Evolutionary conservation across 2,329 filamentous ascomycete genomes (phyloP).

Genomic region (Orbilia brochopaga): DNA sequence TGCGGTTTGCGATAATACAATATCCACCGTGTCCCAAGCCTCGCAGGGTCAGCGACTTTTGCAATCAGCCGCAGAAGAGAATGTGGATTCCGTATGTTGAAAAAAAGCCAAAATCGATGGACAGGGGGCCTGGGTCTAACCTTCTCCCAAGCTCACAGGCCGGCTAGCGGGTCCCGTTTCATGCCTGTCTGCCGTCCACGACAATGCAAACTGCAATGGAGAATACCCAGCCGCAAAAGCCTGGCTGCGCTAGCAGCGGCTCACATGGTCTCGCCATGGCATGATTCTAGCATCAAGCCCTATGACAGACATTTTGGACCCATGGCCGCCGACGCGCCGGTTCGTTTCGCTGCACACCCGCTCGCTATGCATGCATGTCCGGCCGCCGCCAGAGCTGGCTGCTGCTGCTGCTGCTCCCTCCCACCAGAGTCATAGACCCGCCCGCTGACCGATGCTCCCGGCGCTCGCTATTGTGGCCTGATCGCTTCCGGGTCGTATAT

Average conservation of each 20-base stretch:
- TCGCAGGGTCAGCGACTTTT: no score
- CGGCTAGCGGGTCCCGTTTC: background rate
- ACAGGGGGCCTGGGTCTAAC: no score
- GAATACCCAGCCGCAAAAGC: background rate
- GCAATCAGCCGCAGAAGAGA: no score
- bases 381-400: background rate
- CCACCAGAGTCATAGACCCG: background rate
- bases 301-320: slow-evolving; percentile 27
- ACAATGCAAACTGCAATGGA: background rate
- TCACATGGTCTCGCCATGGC: slow-evolving; percentile 46
- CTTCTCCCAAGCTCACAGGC: no score
- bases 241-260: slow-evolving; percentile 1
- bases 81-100: no score
- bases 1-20: no score
- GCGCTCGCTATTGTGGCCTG: slow-evolving; percentile 45
- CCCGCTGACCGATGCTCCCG: slow-evolving; percentile 21
- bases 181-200: background rate
- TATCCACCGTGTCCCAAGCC: no score
- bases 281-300: slow-evolving; percentile 45
- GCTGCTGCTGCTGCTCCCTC: background rate
- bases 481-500: slow-evolving; percentile 44
- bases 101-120: no score
- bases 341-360: no score
- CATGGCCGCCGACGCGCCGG: background rate
- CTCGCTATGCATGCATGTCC: background rate